Conservation (phyloP, 208 protist species). For the Giardia duodenalis region DNA sequence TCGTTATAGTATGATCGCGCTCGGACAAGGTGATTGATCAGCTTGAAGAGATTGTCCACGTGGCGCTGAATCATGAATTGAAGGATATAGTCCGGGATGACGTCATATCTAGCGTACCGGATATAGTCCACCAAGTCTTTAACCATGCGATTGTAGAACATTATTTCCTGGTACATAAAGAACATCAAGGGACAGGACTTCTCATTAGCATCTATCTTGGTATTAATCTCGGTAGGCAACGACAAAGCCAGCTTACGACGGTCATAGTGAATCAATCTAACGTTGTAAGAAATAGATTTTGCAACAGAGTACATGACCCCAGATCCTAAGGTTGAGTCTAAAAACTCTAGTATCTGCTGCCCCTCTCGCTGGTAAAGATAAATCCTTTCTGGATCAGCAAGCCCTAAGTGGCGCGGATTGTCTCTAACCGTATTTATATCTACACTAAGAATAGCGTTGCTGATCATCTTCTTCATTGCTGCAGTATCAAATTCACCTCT, state of each 20-base stretch:
- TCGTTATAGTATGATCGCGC: neutral
- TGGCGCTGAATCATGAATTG: neutral
- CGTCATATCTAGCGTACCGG: neutral
- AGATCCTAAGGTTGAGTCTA: neutral
- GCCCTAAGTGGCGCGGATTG: neutral
- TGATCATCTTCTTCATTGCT: neutral
- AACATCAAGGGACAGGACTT: neutral
- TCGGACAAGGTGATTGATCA: neutral
- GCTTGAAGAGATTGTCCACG: neutral
- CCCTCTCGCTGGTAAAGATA: neutral
- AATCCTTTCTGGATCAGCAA: neutral
- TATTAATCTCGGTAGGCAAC: neutral
- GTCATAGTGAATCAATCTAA: neutral
- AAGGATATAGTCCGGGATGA: neutral
- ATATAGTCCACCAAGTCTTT: neutral
- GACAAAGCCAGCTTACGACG: neutral
- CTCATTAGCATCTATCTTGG: neutral
- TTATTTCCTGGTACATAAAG: slow-evolving; percentile 2
- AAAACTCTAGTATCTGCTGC: neutral
- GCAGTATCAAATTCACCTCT: neutral
- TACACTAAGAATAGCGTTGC: neutral
- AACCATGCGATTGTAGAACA: neutral
- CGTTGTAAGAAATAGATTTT: neutral
- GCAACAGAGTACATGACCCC: neutral
- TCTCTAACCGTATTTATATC: neutral